Conservation (phyloP, 2,329 filamentous ascomycete species). For the Aspergillus sp. region DNA sequence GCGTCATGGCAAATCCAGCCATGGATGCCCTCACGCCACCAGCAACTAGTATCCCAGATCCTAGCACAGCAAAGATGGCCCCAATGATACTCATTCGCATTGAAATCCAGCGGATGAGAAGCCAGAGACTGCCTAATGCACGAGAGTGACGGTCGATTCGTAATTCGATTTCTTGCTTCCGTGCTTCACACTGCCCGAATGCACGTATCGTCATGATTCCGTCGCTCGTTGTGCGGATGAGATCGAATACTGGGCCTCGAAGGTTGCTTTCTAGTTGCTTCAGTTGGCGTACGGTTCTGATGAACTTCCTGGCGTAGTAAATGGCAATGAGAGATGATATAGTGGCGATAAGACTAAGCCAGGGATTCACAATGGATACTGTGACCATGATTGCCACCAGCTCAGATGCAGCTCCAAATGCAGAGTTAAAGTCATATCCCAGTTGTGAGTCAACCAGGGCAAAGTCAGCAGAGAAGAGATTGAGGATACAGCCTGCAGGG, state of each 20-base stretch:
- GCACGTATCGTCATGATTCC: background rate
- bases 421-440: conserved; percentile 52
- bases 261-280: conserved; percentile 62
- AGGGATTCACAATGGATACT: background rate
- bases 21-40: conserved; percentile 61
- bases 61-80: conserved; percentile 61
- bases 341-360: background rate
- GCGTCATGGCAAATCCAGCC: conserved; percentile 71
- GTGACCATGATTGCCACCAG: background rate
- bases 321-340: background rate
- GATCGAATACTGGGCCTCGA: conserved; percentile 56
- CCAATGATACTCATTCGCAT: conserved; percentile 67
- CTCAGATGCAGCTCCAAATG: background rate
- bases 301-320: background rate
- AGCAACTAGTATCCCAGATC: conserved; percentile 63
- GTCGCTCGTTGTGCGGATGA: conserved; percentile 42
- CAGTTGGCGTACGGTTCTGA: background rate
- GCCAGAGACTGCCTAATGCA: conserved; percentile 63
- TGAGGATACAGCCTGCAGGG: conserved; percentile 66
- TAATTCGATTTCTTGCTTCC: conserved; percentile 64
- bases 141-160: conserved; percentile 64
- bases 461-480: conserved; percentile 74
- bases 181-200: conserved; percentile 57
- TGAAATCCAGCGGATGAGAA: conserved; percentile 72
- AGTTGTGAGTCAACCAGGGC: conserved; percentile 65